Base-by-base conservation (phyloP, 352 stramenopile species). In the Peronospora farinosa region DNA sequence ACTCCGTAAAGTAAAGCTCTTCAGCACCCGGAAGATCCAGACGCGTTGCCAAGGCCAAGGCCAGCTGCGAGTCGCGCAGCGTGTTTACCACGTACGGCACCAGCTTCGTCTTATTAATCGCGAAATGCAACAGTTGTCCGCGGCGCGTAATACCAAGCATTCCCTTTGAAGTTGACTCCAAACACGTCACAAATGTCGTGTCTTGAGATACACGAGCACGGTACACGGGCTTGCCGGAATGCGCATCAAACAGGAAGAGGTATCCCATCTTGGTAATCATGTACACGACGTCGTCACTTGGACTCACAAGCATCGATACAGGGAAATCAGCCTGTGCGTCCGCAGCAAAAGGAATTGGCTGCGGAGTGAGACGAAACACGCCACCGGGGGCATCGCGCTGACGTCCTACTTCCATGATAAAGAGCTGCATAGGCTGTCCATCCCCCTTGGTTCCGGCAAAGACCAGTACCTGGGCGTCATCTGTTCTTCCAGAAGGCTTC, bases 211-310 rank as follows among this genome's bases (percentile, higher is more conserved):
- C 95, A 51, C 95, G 95, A 25, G 92, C 95, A 51, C 97, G 85
- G 78, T 98, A 99, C 47, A 99, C 86, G 35, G 96, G 95, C 74
- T 98, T 98, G 54, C 96, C 96, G 32, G 94, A 95, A 77, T 98
- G 92, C 47, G 97, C 87, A 69, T 99, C 97, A 70, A 99, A 99
- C 54, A 99, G 84, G 82, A 98, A 99, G 30, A 98, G 75, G 70
- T 98, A 99, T 41, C 97, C 97, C 90, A 98, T 98, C 86, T 99
- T 99, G 28, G 96, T 98, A 57, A 99, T 95, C 74, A 99, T 93
- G 70, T 98, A 99, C 36, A 98, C 88, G 45, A 99, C 71, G 51
- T 98, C 93, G 51, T 98, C 87, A 30, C 72, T 66, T 11, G 86
- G 78, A 28, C 74, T 95, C 47, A 98, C 79, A 38, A 96, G 70